A percentile compares a stretch with the other conserved stretches of the same genome.
phyloP scores from a whole-genome alignment of 2,329 filamentous ascomycete genomes.

The Aspergillus carbonarius region DNA sequence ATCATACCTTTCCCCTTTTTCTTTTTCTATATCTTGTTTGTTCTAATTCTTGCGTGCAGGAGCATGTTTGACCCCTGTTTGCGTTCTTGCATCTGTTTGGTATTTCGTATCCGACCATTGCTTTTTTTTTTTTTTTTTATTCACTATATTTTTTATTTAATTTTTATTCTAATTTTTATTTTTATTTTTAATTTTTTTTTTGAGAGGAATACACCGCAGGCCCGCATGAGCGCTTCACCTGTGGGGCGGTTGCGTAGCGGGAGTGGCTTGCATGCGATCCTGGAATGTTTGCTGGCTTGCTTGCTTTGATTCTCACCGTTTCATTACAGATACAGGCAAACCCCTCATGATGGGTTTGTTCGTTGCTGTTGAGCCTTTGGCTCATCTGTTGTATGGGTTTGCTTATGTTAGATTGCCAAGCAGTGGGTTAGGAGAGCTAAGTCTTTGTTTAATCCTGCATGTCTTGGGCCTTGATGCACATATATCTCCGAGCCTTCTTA shows the following conservation, averaged over 20 bases:
- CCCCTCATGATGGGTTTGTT: not conserved
- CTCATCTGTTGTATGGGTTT: not conserved
- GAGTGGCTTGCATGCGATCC: not conserved
- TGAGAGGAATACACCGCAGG: not conserved
- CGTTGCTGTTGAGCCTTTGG: not conserved
- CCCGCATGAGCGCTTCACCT: not conserved
- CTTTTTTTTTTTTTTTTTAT: not conserved
- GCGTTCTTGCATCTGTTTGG: conserved; percentile 4
- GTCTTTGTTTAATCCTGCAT: not conserved
- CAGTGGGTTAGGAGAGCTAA: not conserved
- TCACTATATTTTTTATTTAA: not conserved
- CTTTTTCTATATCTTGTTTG: not conserved
- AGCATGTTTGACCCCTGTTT: no score
- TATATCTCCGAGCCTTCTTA: not conserved
- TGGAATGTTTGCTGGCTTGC: no score
- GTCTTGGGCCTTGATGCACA: not conserved
- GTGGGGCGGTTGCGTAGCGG: not conserved
- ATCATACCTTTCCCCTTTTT: not conserved
- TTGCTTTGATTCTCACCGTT: no score
- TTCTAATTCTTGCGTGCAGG: no score
- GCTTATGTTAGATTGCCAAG: not conserved
- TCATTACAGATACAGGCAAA: no score
- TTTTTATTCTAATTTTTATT: not conserved
- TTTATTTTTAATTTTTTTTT: no score
- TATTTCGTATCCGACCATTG: not conserved